A percentile compares a stretch with the other conserved stretches of the same genome.
phyloP scores from a whole-genome alignment of 768 basidiomycete genomes.

The Pleurotus cornucopiae region DNA sequence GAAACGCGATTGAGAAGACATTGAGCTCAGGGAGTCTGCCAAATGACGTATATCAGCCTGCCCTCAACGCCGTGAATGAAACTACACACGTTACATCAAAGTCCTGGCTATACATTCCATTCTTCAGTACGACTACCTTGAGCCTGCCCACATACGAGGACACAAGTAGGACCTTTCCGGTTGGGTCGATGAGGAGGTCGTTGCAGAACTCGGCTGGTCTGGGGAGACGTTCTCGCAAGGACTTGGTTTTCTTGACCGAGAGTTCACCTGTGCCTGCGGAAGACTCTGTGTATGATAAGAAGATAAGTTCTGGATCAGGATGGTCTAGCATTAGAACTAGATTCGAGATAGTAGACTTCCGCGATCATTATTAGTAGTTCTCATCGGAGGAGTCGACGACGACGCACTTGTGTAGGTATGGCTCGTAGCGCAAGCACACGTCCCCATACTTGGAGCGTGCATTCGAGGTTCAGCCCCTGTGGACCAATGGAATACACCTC shows the following conservation, averaged over 20 bases:
- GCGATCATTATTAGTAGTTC: conserved; percentile 13
- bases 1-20: conserved; percentile 62
- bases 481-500: conserved; percentile 65
- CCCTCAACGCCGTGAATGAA: not conserved
- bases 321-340: conserved; percentile 71
- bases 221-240: conserved; percentile 53
- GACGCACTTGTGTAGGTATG: conserved; percentile 49
- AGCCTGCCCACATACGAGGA: conserved; percentile 70
- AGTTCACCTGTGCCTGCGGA: conserved; percentile 31
- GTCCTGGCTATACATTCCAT: conserved; percentile 49
- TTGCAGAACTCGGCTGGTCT: conserved; percentile 70
- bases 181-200: conserved; percentile 62
- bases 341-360: conserved; percentile 39
- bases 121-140: conserved; percentile 54
- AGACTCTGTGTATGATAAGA: conserved; percentile 48
- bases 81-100: conserved; percentile 61
- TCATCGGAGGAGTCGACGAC: not conserved
- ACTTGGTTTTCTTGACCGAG: conserved; percentile 36
- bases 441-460: conserved; percentile 65
- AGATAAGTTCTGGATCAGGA: conserved; percentile 68
- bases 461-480: conserved; percentile 58
- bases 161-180: conserved; percentile 55
- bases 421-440: conserved; percentile 53
- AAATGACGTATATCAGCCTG: conserved; percentile 8
- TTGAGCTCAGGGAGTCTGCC: conserved; percentile 62